Evolutionary conservation across 2,329 filamentous ascomycete species (phyloP).

Genomic region (Colletotrichum falcatum): DNA sequence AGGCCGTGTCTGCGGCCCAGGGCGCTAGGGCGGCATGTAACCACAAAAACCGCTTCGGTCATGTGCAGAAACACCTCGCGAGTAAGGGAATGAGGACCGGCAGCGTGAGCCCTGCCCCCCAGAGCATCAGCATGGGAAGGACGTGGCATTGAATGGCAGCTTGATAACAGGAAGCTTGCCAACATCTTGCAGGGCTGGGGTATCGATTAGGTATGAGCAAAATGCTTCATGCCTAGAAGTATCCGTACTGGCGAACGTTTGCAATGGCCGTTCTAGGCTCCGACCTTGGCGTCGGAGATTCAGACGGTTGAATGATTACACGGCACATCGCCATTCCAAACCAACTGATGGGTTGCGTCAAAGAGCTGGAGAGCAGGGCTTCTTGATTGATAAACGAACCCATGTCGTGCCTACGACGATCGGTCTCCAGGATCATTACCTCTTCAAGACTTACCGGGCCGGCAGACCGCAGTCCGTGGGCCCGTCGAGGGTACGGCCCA

Average conservation of each 20-base stretch:
- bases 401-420: conserved; percentile 11
- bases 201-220: too few species aligned
- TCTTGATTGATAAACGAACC: neutral
- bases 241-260: neutral
- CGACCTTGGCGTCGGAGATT: neutral
- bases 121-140: neutral
- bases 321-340: neutral
- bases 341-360: neutral
- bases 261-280: neutral
- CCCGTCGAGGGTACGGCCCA: conserved; percentile 17
- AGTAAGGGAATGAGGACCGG: conserved; percentile 3
- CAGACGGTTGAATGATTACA: neutral
- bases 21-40: conserved; percentile 37
- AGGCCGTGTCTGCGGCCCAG: conserved; percentile 29
- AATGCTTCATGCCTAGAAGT: too few species aligned
- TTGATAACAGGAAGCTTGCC: conserved; percentile 7
- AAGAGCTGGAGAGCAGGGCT: neutral
- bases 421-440: conserved; percentile 6
- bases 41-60: conserved; percentile 28
- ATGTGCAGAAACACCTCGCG: conserved; percentile 11
- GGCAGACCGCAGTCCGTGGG: conserved; percentile 24
- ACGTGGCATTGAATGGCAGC: conserved; percentile 3
- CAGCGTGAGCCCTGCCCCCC: neutral
- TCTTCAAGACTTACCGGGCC: conserved; percentile 28
- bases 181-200: too few species aligned